phyloP scores from a whole-genome alignment of 2,329 filamentous ascomycete genomes.

The Botrytis tulipae region DNA sequence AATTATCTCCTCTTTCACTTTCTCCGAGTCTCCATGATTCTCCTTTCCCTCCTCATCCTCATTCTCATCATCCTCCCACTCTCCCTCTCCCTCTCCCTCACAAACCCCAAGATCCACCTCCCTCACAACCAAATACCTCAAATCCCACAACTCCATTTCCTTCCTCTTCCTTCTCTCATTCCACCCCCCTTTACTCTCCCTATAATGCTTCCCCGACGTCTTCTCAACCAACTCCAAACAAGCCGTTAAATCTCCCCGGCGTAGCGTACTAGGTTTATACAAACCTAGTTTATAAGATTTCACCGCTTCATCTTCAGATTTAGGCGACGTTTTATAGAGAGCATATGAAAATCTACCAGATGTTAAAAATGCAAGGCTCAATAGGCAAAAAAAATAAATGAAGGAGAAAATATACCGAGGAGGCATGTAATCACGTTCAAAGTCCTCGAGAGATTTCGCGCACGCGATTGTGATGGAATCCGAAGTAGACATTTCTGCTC shows the following conservation, averaged over 20 bases:
- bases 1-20: neutral
- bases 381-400: neutral
- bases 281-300: conserved; percentile 47
- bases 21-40: neutral
- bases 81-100: conserved; percentile 64
- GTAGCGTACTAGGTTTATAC: conserved; percentile 42
- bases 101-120: conserved; percentile 50
- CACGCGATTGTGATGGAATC: conserved; percentile 49
- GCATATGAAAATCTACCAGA: neutral
- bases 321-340: neutral
- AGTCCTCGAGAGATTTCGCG: conserved; percentile 47
- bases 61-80: conserved; percentile 55
- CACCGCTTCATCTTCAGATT: conserved; percentile 34
- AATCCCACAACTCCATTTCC: conserved; percentile 67
- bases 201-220: conserved; percentile 65
- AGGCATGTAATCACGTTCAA: conserved; percentile 49
- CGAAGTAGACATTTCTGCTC: neutral
- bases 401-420: conserved; percentile 35
- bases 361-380: conserved; percentile 20
- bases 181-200: conserved; percentile 62
- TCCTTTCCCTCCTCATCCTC: conserved; percentile 48
- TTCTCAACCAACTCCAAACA: conserved; percentile 59
- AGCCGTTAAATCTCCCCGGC: conserved; percentile 46
- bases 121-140: conserved; percentile 67
- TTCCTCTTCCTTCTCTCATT: conserved; percentile 55